Percentiles rank a stretch among this genome's conserved stretches.
These are phyloP conservation scores for Immersiella caudata DNA, from an alignment of 495 filamentous ascomycete species.

Conservation along the genomic window DNA sequence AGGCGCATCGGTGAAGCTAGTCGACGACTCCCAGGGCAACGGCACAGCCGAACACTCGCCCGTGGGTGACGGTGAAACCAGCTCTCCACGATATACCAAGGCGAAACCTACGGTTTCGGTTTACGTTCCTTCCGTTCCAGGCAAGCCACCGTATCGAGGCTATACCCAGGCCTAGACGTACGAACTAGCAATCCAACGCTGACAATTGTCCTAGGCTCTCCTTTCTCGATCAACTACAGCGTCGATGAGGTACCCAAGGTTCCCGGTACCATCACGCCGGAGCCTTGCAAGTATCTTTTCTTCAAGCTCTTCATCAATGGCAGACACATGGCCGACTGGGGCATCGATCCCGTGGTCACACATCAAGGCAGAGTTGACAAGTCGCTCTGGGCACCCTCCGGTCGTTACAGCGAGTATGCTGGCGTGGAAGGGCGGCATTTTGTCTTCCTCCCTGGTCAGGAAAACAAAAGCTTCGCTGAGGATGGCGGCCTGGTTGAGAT, in stretches of 20 bases:
- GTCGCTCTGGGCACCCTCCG: conserved; percentile 48
- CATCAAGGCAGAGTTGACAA: conserved; percentile 42
- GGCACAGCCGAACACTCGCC: background rate
- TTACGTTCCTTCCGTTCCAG: conserved; percentile 54
- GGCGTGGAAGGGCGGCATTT: conserved; percentile 49
- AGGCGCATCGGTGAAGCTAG: conserved; percentile 43
- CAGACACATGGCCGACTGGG: conserved; percentile 50
- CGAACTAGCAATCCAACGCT: background rate
- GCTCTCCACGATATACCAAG: conserved; percentile 26
- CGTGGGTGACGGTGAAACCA: background rate
- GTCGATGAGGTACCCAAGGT: conserved; percentile 25
- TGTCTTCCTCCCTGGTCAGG: conserved; percentile 43
- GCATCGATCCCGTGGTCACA: conserved; percentile 39
- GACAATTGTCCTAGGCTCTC: conserved; percentile 37
- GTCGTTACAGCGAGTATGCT: conserved; percentile 25
- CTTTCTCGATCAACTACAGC: conserved; percentile 50
- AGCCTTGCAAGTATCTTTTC: conserved; percentile 44
- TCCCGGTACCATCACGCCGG: conserved; percentile 18
- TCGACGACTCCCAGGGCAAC: conserved; percentile 6
- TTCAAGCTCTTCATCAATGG: conserved; percentile 58
- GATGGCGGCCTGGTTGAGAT: conserved; percentile 58
- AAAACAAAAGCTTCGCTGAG: conserved; percentile 42
- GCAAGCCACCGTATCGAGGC: conserved; percentile 30
- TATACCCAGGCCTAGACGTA: no score
- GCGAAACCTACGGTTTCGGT: conserved; percentile 47